phyloP scores from a whole-genome alignment of 2,329 filamentous ascomycete genomes.

The Ophiocordyceps camponoti-leonardi region DNA sequence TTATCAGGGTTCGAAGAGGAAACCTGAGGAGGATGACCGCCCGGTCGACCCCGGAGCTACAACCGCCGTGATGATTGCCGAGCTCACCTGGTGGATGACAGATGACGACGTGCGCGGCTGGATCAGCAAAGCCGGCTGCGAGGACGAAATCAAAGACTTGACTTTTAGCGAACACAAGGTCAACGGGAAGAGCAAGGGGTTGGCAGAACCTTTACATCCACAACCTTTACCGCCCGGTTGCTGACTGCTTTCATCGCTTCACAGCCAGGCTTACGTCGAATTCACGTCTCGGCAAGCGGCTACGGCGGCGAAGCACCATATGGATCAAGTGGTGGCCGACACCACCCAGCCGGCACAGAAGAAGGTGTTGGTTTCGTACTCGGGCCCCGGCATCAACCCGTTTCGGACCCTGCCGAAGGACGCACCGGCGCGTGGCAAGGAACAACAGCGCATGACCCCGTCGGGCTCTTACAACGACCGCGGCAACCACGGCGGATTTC shows the following conservation, averaged over 20 bases:
- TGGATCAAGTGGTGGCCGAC: constrained; percentile 45
- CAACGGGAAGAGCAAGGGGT: constrained; percentile 98
- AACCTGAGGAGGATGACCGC: constrained; percentile 39
- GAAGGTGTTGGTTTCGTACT: constrained; percentile 58
- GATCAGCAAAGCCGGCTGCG: constrained; percentile 61
- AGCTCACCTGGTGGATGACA: constrained; percentile 91
- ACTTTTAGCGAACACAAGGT: constrained; percentile 98
- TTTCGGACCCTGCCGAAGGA: constrained; percentile 89
- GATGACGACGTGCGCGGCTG: constrained; percentile 90
- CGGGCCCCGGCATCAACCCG: constrained; percentile 61
- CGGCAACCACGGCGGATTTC: constrained; percentile 29
- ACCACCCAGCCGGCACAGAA: constrained; percentile 41
- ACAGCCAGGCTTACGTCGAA: constrained; percentile 64
- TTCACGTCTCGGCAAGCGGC: constrained; percentile 71
- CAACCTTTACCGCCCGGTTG: no score
- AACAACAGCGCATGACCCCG: constrained; percentile 36
- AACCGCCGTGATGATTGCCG: constrained; percentile 67
- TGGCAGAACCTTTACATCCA: constrained; percentile 12
- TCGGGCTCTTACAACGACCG: constrained; percentile 30
- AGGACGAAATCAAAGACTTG: constrained; percentile 76
- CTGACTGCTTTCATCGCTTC: background rate
- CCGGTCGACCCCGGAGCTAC: constrained; percentile 43
- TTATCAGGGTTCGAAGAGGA: constrained; percentile 39
- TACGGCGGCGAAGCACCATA: constrained; percentile 65
- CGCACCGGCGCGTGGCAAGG: constrained; percentile 46